Evolutionary conservation across 2,329 filamentous ascomycete genomes (phyloP).

Genomic region (Aspergillus intermedius): DNA sequence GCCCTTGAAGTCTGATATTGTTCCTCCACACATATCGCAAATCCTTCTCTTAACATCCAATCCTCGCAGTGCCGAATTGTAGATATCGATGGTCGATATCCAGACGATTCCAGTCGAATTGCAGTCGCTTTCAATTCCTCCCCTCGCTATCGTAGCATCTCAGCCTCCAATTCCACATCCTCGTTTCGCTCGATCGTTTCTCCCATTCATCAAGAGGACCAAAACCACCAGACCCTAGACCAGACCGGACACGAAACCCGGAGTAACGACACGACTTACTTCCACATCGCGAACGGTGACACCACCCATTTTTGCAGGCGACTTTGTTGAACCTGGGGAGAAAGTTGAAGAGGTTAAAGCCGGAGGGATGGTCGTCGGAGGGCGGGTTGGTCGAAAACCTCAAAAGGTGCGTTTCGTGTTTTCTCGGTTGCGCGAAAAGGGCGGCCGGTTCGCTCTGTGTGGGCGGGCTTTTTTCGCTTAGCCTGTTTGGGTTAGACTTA

Average conservation of each 20-base stretch:
- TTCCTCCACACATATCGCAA: too few relatives aligned
- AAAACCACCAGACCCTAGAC: background rate
- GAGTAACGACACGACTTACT: constrained; percentile 37
- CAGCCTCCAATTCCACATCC: background rate
- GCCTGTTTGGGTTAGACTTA: constrained; percentile 36
- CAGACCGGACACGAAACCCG: background rate
- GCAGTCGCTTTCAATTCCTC: background rate
- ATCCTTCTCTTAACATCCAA: too few relatives aligned
- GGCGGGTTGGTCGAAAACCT: constrained; percentile 5
- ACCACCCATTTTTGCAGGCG: constrained; percentile 57
- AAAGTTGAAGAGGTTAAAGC: constrained; percentile 23
- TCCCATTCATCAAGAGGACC: constrained; percentile 7
- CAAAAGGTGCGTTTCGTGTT: background rate
- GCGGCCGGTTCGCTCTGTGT: constrained; percentile 16
- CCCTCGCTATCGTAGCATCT: background rate
- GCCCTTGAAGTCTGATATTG: too few relatives aligned
- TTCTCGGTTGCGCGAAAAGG: too few relatives aligned
- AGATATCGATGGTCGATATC: too few relatives aligned
- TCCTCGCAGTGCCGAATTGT: too few relatives aligned
- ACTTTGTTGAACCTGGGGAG: constrained; percentile 24
- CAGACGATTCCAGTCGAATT: background rate
- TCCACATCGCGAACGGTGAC: constrained; percentile 63
- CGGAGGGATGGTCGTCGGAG: constrained; percentile 34
- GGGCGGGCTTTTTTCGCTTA: constrained; percentile 35
- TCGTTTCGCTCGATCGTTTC: constrained; percentile 4